These are phyloP conservation scores for Blepharisma japonicum DNA, from an alignment of 73 alveolate genomes.

Conservation along the genomic window DNA sequence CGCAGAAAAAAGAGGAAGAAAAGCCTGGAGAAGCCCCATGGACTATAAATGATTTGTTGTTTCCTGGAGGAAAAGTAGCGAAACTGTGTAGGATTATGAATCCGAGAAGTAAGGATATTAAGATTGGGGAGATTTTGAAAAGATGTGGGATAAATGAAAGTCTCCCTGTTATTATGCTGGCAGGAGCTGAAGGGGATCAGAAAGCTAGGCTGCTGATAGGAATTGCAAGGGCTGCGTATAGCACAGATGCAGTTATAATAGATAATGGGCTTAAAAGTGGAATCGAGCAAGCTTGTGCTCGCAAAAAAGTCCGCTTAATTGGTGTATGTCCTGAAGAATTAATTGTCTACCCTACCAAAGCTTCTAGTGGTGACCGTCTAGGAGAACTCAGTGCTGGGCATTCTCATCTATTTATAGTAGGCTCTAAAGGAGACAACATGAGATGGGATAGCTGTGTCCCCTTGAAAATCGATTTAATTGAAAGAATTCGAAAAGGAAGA, in stretches of 20 bases:
- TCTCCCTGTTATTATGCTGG: constrained; percentile 83
- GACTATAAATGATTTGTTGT: constrained; percentile 89
- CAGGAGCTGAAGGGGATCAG: constrained; percentile 84
- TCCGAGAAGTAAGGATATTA: constrained; percentile 73
- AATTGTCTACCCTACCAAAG: constrained; percentile 90
- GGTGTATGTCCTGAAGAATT: constrained; percentile 97
- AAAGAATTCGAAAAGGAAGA: constrained; percentile 82
- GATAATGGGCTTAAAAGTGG: constrained; percentile 76
- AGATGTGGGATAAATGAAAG: constrained; percentile 74
- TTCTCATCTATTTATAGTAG: constrained; percentile 87
- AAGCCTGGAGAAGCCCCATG: constrained; percentile 55
- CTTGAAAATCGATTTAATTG: constrained; percentile 69
- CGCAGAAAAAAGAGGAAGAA: constrained; percentile 45
- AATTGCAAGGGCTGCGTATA: constrained; percentile 93
- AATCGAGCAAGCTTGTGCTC: not conserved
- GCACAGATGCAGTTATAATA: constrained; percentile 88
- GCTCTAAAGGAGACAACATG: constrained; percentile 50
- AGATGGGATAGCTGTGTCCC: constrained; percentile 83
- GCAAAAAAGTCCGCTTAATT: constrained; percentile 71
- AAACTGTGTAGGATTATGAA: constrained; percentile 78
- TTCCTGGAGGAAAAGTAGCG: constrained; percentile 96
- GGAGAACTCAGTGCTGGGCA: constrained; percentile 95
- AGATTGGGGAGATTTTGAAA: constrained; percentile 76
- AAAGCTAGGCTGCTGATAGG: constrained; percentile 93
- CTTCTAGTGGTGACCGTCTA: constrained; percentile 79